These are phyloP conservation scores for Lonicera japonica DNA, from an alignment of 129 eudicot genomes.

Conservation along the genomic window DNA sequence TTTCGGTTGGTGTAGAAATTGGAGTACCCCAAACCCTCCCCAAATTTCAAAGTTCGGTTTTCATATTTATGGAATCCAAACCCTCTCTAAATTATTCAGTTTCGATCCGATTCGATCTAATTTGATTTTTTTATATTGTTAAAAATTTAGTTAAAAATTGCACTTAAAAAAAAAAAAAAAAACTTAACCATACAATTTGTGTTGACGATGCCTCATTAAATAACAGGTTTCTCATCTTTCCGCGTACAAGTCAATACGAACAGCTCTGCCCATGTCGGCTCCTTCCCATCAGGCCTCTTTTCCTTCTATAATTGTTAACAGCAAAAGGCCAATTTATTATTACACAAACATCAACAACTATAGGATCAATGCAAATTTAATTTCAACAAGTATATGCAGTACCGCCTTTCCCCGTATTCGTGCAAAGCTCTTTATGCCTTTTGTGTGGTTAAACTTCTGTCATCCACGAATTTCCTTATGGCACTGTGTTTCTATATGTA, in stretches of 20 bases:
- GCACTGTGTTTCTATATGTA: constrained; percentile 33
- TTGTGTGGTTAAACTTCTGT: constrained; percentile 31
- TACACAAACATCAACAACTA: too few species aligned
- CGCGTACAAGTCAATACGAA: constrained; percentile 53
- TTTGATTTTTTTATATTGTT: too few species aligned
- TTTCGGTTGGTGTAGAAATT: too few species aligned
- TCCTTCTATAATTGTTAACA: constrained; percentile 27
- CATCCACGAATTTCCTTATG: constrained; percentile 42
- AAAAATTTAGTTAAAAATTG: too few species aligned
- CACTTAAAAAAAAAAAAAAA: too few species aligned
- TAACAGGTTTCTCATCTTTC: constrained; percentile 51
- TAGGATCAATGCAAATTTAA: not conserved
- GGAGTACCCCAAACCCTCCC: too few species aligned
- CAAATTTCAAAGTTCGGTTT: too few species aligned
- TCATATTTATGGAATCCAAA: too few species aligned
- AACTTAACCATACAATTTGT: constrained; percentile 36
- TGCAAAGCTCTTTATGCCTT: constrained; percentile 58
- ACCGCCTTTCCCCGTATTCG: constrained; percentile 51
- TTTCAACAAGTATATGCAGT: not conserved
- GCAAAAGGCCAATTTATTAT: not conserved
- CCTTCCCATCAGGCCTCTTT: constrained; percentile 51
- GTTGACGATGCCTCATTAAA: constrained; percentile 51
- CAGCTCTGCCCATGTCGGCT: constrained; percentile 44
- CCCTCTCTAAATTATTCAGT: too few species aligned
- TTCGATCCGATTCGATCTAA: too few species aligned